Conservation (phyloP, 768 basidiomycete genomes). For the Agrocybe pediades region DNA sequence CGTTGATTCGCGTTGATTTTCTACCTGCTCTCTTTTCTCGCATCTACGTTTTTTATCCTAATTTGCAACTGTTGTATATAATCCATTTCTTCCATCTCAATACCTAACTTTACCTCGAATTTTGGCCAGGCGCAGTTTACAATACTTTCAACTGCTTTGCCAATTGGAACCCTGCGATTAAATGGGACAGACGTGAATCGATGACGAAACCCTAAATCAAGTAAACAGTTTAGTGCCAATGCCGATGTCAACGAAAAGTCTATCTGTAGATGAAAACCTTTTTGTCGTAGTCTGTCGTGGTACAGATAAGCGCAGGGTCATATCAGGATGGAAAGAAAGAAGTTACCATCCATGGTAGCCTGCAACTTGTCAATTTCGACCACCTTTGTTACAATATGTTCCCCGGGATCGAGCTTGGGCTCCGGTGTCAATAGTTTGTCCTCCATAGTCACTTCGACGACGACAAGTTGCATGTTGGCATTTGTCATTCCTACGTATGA, state of each 20-base stretch:
- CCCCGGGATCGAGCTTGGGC: slow-evolving; percentile 83
- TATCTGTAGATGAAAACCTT: slow-evolving; percentile 41
- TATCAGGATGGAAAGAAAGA: neutral
- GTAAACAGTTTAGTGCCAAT: neutral
- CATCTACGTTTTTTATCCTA: neutral
- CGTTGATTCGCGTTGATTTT: neutral
- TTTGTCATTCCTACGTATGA: slow-evolving; percentile 98
- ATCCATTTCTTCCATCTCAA: neutral
- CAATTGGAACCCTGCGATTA: slow-evolving; percentile 70
- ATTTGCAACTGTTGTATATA: neutral
- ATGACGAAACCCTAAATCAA: slow-evolving; percentile 58
- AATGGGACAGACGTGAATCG: slow-evolving; percentile 78
- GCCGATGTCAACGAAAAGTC: neutral
- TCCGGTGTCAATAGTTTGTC: slow-evolving; percentile 67
- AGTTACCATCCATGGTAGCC: slow-evolving; percentile 65
- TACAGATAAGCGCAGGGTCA: slow-evolving; percentile 1
- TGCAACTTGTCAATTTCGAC: slow-evolving; percentile 69
- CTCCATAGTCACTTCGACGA: slow-evolving; percentile 68
- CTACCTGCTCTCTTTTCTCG: neutral
- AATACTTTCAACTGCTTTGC: slow-evolving; percentile 34
- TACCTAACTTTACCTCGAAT: neutral
- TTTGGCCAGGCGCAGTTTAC: neutral
- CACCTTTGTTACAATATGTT: slow-evolving; percentile 75
- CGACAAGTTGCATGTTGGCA: slow-evolving; percentile 88
- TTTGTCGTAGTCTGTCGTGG: slow-evolving; percentile 50